Evolutionary conservation across 1,139 yeast genomes (phyloP).

Genomic region (Candida glucosophila): DNA sequence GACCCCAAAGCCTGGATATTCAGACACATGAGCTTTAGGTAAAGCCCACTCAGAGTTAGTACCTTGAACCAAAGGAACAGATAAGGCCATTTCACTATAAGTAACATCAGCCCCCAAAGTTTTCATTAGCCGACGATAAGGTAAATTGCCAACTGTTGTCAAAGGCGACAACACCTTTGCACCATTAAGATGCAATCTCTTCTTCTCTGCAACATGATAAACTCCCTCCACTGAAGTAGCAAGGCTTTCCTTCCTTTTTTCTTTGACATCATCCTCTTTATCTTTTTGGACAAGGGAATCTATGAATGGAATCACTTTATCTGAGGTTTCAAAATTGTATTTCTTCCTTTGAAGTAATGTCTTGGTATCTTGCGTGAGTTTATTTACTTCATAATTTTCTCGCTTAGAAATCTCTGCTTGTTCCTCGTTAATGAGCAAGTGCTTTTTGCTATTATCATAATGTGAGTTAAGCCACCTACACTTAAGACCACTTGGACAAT

Average conservation of each 20-base stretch:
- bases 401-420: conserved; percentile 26
- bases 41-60: conserved; percentile 95
- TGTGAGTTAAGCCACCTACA: conserved; percentile 91
- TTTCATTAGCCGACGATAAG: conserved; percentile 89
- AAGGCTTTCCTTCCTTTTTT: conserved; percentile 21
- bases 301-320: conserved; percentile 44
- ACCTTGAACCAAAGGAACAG: conserved; percentile 81
- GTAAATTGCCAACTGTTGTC: conserved; percentile 95
- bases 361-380: conserved; percentile 46
- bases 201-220: conserved; percentile 73
- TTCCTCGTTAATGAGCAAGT: conserved; percentile 35
- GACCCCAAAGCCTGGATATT: conserved; percentile 84
- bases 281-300: conserved; percentile 39
- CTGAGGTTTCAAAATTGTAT: conserved; percentile 49
- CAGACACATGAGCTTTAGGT: conserved; percentile 78
- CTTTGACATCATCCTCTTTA: conserved; percentile 23
- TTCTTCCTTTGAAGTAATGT: conserved; percentile 53
- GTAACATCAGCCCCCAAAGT: conserved; percentile 88
- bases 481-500: conserved; percentile 85
- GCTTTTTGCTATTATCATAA: conserved; percentile 39
- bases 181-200: conserved; percentile 51
- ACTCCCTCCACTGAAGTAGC: conserved; percentile 63
- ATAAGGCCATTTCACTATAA: conserved; percentile 90
- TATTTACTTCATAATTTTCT: conserved; percentile 54
- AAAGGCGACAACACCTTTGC: conserved; percentile 91